Evolutionary conservation across 441 rosid genomes (phyloP), one percentile per base, ranked within the genome.

Genomic region (Pelargonium hybrid): DNA sequence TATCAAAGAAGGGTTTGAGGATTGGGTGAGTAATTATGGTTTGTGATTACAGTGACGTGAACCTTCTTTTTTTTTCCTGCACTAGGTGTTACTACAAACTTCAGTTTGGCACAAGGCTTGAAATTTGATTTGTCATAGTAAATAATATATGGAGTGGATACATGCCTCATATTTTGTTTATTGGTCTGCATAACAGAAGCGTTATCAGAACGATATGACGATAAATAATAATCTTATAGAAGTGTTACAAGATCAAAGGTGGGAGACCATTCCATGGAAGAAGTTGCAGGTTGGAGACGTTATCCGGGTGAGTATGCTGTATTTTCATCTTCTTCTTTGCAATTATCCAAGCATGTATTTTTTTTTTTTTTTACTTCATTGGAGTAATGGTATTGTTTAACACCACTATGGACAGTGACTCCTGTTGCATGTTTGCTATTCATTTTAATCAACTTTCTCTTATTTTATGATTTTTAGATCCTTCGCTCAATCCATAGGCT

Each of bases 241-340:
- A 5, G 88, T 95, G 72, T 81, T 95, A 82, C 97, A 85, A 83
- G 89, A 85, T 82, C 92, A 87, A 77, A 85, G 69, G 76, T 95
- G 98, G 99, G 83, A 70, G 78, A 69, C 78, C 79, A 77, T 88
- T 66, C 88, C 99, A 4, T 95, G 98, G 99, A 84, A 91, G 80
- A 92, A 79, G 87, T 83, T 95, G 83, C 99, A 92, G 84, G 98
- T 95, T 76, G 98, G 99, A 82, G 99, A 95, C 72, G 80, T 95
- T 84, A 76, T 95, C 74, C 87, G 82, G 89, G 99, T 90, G 84
- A 83, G 86, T 80, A 17, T 65, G 73, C 7, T 21, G 26, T 17
- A 4, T 23, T 69, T 57, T 18, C 43, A 37, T 37, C 7, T 4
- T 37, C 7, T 37, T 37, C 1, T 17, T 13, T 62, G 25, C 13